Conservation (phyloP, 805 yeast species). For the Brettanomyces sp. region DNA sequence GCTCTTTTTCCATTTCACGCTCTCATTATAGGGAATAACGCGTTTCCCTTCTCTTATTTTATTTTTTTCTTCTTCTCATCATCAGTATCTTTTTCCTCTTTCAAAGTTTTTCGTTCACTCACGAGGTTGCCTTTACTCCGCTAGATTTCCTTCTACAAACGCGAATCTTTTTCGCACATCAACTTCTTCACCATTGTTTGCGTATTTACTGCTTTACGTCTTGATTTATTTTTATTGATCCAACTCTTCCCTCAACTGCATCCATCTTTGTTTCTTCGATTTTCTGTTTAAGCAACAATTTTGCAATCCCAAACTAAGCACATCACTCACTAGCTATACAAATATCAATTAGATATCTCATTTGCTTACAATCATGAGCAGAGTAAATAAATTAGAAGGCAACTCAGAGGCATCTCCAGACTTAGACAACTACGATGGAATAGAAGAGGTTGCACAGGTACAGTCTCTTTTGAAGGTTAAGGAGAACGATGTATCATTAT, state of each 20-base stretch:
- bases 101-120: no score
- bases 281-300: background rate
- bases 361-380: background rate
- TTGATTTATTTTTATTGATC: no score
- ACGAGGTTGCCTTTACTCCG: background rate
- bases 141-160: background rate
- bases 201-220: no score
- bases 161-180: no score
- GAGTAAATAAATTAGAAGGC: background rate
- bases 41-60: no score
- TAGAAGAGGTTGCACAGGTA: constrained; percentile 8
- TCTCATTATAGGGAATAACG: no score
- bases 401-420: background rate
- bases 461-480: background rate
- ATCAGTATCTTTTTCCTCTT: no score
- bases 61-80: no score
- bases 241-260: background rate
- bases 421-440: constrained; percentile 5
- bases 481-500: background rate
- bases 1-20: no score
- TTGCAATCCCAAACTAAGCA: no score
- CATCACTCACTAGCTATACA: no score
- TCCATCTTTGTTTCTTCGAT: background rate
- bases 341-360: background rate
- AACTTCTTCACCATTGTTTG: no score